Base-by-base conservation (phyloP, 352 stramenopile species). In the Peronospora farinosa region DNA sequence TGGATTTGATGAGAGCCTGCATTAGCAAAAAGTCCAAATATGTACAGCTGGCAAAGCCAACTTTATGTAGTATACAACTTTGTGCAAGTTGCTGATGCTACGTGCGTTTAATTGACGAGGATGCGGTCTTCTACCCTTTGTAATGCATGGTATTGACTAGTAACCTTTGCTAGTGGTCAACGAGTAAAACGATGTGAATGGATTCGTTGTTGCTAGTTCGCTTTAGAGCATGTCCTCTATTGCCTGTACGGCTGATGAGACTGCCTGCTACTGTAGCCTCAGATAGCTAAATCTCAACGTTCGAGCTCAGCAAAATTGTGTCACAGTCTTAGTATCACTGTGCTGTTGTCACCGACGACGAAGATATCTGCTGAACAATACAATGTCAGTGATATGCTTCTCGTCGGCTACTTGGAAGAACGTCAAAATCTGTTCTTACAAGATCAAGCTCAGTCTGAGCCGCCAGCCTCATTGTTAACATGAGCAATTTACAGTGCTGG, bases 291-390 rank as follows among this genome's bases (percentile, higher is more conserved):
- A 11, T 51, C 53, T 3, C 42, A 45, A 31, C 72, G 73, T 1
- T 72, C 73, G 2, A 69, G 80, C 31, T 84, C 76, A 1, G 73
- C 71, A 23, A 84, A 80, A 35, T 60, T 71, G 53, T 65, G 13
- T 42, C 72, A n/a, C 61, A 77, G 31, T 50, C 54, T 1, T 42
- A 65, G 36, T 7, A 27, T 27, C 36, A 10, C 17, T 30, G 21
- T 16, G 37, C 15, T 9, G 19, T n/a, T n/a, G n/a, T n/a, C n/a
- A n/a, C n/a, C n/a, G n/a, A n/a, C n/a, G n/a, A n/a, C n/a, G n/a
- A n/a, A n/a, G n/a, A n/a, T n/a, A n/a, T n/a, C n/a, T n/a, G n/a
- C n/a, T n/a, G n/a, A n/a, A n/a, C n/a, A n/a, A n/a, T n/a, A n/a
- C n/a, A n/a, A n/a, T n/a, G n/a, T n/a, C n/a, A n/a, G n/a, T n/a